Conservation (phyloP, 1,284 basidiomycete genomes). For the Sporisorium sorghi region DNA sequence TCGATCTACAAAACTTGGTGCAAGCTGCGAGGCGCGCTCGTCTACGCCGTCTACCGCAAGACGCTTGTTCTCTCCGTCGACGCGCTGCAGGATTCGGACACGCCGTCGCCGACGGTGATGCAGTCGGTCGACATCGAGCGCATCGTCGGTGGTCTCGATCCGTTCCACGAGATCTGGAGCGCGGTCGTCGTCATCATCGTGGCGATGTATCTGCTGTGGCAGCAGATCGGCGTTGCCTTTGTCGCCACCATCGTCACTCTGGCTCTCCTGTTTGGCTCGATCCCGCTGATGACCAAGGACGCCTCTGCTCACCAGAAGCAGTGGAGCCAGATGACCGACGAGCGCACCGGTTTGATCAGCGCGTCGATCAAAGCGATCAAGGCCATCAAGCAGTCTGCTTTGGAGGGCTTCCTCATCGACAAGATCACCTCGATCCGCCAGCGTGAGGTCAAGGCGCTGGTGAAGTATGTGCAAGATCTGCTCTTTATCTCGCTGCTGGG, state of each 20-base stretch:
- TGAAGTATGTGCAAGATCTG: constrained; percentile 8
- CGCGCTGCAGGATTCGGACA: constrained; percentile 28
- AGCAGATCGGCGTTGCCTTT: constrained; percentile 44
- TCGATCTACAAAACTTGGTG: constrained; percentile 26
- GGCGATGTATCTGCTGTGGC: constrained; percentile 48
- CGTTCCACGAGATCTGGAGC: constrained; percentile 52
- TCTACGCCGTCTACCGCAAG: constrained; percentile 51
- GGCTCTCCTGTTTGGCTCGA: constrained; percentile 23
- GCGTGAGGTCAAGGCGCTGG: constrained; percentile 21
- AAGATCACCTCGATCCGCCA: constrained; percentile 25
- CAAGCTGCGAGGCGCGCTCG: constrained; percentile 50
- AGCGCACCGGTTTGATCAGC: constrained; percentile 35
- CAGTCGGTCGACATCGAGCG: constrained; percentile 58
- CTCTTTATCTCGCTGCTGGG: constrained; percentile 11
- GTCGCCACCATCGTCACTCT: constrained; percentile 43
- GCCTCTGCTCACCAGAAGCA: constrained; percentile 22
- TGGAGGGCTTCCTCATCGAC: constrained; percentile 38
- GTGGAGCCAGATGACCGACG: constrained; percentile 52
- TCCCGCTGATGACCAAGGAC: constrained; percentile 34
- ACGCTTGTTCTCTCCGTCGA: constrained; percentile 43
- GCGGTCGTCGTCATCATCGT: constrained; percentile 47
- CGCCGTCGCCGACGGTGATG: constrained; percentile 36
- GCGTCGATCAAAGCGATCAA: constrained; percentile 46
- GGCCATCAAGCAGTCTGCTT: constrained; percentile 54
- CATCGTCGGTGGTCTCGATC: constrained; percentile 39